Evolutionary conservation across 148 eudicot genomes (phyloP), one percentile per base, ranked within the genome.

Genomic region (Dianthus caryophyllus): DNA sequence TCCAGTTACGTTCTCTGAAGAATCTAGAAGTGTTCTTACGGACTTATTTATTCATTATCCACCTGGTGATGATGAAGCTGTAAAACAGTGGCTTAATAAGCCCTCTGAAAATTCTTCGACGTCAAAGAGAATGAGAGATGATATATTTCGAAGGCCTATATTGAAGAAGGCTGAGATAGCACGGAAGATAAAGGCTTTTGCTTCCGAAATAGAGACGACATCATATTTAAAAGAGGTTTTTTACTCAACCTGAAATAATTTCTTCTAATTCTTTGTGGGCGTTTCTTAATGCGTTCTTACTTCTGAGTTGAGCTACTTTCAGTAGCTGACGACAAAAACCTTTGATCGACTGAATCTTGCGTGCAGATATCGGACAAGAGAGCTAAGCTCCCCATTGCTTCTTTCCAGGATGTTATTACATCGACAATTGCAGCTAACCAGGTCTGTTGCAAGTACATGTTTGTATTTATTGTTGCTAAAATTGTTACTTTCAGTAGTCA

Each of bases 311-410:
- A n/a, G 38, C 8, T 26, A 24, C 2, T 24, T 29, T 53, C 0
- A 20, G 16, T 29, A 43, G 36, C 24, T 66, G 24, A 43, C 5
- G n/a, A 41, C 44, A 31, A 11, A 31, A 7, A 51, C 44, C 44
- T 53, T 31, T 46, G 11, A 12, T 25, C 13, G 65, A 49, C 41
- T 47, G 41, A n/a, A 66, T 73, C 56, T 38, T 71, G 8, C 29
- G 25, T 59, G 70, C 89, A 93, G 98, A 85, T 93, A 51, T 64
- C 68, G 33, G 80, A 78, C 71, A 65, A 61, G 68, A 90, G 88
- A 78, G 81, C 90, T 39, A 86, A 80, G 79, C 98, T 93, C 75
- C 96, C 98, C 24, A 93, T 93, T 79, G 88, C 96, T 49, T 75
- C 92, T 52, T 93, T 90, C 71, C 77, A 67, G 69, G 85, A 89